A percentile compares a stretch with the other conserved stretches of the same genome.
Conservation (phyloP, 495 filamentous ascomycete species). For the Penicillium subrubescens region DNA sequence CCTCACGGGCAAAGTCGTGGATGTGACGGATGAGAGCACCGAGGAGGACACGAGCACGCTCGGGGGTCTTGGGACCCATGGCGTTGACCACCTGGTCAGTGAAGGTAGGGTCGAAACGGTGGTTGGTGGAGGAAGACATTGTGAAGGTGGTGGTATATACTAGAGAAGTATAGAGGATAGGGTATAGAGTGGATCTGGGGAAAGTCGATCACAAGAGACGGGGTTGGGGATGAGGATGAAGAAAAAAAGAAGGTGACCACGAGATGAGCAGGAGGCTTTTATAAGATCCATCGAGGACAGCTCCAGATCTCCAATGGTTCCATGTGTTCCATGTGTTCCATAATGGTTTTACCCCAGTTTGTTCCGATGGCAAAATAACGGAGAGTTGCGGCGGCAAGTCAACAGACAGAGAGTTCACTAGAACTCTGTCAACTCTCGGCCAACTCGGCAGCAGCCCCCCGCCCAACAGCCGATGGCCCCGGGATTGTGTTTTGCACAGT, state of each 20-base stretch:
- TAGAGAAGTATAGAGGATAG: neutral
- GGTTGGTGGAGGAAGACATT: slow-evolving; percentile 38
- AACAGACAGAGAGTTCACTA: too few relatives aligned
- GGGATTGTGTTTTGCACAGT: slow-evolving; percentile 16
- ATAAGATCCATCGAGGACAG: neutral
- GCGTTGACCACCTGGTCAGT: slow-evolving; percentile 72
- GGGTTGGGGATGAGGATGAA: neutral
- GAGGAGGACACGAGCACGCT: slow-evolving; percentile 67
- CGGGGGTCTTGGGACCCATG: slow-evolving; percentile 73
- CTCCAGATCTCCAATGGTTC: neutral
- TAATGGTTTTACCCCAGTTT: neutral
- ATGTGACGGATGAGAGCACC: slow-evolving; percentile 70
- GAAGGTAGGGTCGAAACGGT: slow-evolving; percentile 72
- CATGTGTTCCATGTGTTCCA: neutral
- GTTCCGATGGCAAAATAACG: neutral
- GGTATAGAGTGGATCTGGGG: neutral
- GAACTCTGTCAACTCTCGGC: neutral
- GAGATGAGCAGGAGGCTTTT: neutral
- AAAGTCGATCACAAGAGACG: neutral
- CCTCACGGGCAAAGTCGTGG: slow-evolving; percentile 82
- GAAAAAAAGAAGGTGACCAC: neutral
- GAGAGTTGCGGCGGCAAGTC: neutral
- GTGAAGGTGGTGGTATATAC: slow-evolving; percentile 8
- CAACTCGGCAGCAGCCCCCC: slow-evolving; percentile 18
- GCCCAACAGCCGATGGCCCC: slow-evolving; percentile 19